Percentiles rank a stretch among this genome's conserved stretches.
Conservation (phyloP, 345 rosid genomes). For the Toxicodendron radicans region DNA sequence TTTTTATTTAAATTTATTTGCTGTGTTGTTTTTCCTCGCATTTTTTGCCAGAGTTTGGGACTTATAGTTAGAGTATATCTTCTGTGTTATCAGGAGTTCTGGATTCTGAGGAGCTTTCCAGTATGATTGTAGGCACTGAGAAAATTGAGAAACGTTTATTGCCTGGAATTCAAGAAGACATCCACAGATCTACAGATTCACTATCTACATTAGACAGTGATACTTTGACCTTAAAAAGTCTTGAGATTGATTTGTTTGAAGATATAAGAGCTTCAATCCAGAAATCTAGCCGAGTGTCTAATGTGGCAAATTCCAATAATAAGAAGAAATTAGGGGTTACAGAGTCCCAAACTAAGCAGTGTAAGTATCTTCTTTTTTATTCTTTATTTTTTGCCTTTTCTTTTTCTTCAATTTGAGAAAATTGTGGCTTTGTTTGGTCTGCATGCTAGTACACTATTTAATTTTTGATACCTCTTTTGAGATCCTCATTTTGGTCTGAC, state of each 20-base stretch:
- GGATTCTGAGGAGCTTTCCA: constrained; percentile 82
- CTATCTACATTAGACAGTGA: constrained; percentile 76
- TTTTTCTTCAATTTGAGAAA: constrained; percentile 9
- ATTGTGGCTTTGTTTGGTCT: neutral
- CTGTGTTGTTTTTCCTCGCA: neutral
- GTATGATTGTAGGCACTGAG: constrained; percentile 60
- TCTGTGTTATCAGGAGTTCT: constrained; percentile 55
- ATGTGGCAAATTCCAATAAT: constrained; percentile 28
- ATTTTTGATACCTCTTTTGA: neutral
- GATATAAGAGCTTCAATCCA: constrained; percentile 83
- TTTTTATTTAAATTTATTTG: neutral
- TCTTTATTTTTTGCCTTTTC: neutral
- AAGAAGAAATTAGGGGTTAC: constrained; percentile 28
- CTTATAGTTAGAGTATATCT: neutral
- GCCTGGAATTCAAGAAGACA: constrained; percentile 71
- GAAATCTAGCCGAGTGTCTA: constrained; percentile 47
- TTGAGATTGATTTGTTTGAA: constrained; percentile 56
- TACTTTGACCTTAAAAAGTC: constrained; percentile 45
- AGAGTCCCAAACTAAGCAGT: constrained; percentile 28
- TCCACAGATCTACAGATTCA: constrained; percentile 69
- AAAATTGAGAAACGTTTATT: constrained; percentile 38
- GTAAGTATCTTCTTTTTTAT: constrained; percentile 62
- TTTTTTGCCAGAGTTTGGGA: neutral
- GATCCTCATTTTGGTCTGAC: neutral
- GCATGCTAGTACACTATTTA: neutral